A percentile compares a stretch with the other conserved stretches of the same genome.
These are phyloP conservation scores for Trichosporon ovoides DNA, from an alignment of 1,284 basidiomycete species.

Conservation along the genomic window DNA sequence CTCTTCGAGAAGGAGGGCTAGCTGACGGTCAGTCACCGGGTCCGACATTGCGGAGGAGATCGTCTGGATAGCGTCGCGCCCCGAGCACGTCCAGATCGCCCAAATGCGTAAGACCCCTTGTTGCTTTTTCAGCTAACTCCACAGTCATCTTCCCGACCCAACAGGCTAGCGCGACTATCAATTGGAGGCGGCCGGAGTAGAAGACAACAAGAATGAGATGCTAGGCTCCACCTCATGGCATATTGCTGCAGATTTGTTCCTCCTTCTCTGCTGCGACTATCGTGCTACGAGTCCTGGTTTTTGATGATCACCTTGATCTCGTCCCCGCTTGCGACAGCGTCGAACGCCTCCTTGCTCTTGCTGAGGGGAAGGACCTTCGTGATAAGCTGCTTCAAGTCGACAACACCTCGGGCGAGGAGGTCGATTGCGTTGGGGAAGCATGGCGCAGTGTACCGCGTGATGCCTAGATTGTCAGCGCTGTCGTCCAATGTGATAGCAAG, in stretches of 20 bases:
- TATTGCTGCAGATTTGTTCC: too few relatives aligned
- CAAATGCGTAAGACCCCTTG: constrained; percentile 27
- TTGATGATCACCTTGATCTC: constrained; percentile 45
- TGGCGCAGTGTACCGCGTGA: constrained; percentile 46
- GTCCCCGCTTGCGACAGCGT: constrained; percentile 52
- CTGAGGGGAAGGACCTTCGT: constrained; percentile 55
- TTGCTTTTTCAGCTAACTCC: not conserved
- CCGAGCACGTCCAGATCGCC: constrained; percentile 20
- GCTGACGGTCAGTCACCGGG: not conserved
- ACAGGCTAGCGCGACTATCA: constrained; percentile 40
- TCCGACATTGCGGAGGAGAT: constrained; percentile 93
- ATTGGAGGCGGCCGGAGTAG: constrained; percentile 23
- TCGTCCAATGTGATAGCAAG: not conserved
- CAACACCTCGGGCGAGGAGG: constrained; percentile 52
- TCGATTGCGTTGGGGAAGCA: constrained; percentile 53
- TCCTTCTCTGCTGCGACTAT: too few relatives aligned
- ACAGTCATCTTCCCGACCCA: constrained; percentile 40
- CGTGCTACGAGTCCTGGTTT: constrained; percentile 34
- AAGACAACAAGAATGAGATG: not conserved
- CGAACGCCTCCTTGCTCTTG: constrained; percentile 52
- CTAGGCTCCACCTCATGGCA: too few relatives aligned
- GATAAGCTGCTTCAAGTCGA: constrained; percentile 56
- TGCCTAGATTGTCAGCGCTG: constrained; percentile 19
- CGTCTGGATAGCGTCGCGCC: constrained; percentile 56
- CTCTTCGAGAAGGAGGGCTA: not conserved